A percentile compares a stretch with the other conserved stretches of the same genome.
phyloP scores from a whole-genome alignment of 768 basidiomycete genomes.

The Macrolepiota dolichaula region DNA sequence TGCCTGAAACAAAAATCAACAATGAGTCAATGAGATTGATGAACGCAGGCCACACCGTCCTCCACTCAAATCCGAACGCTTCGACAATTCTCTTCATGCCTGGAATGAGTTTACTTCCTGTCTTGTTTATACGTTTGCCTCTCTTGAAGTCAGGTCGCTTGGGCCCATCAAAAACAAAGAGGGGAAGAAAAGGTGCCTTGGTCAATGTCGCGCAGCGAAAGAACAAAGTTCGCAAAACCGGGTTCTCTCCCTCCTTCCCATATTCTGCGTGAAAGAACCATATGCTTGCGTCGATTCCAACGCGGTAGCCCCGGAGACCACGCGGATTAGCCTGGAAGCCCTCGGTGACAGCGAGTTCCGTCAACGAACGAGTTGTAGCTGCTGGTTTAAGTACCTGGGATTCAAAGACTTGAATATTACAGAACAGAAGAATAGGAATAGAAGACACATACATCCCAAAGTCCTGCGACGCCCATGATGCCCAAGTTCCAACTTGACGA shows the following conservation, averaged over 20 bases:
- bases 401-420: constrained; percentile 3
- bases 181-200: constrained; percentile 74
- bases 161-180: constrained; percentile 93
- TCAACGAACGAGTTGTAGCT: constrained; percentile 68
- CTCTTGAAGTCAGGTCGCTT: constrained; percentile 80
- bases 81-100: constrained; percentile 79
- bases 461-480: constrained; percentile 45
- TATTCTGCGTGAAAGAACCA: constrained; percentile 82
- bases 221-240: constrained; percentile 77
- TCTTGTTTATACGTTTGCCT: constrained; percentile 65
- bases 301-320: constrained; percentile 66
- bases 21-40: background rate
- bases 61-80: constrained; percentile 79
- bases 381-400: constrained; percentile 67
- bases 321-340: constrained; percentile 69
- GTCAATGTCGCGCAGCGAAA: constrained; percentile 82
- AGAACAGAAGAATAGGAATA: background rate
- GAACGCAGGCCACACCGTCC: constrained; percentile 39
- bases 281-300: constrained; percentile 87
- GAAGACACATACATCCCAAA: constrained; percentile 42
- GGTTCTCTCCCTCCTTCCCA: constrained; percentile 80
- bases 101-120: constrained; percentile 60
- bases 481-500: background rate
- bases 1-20: constrained; percentile 47
- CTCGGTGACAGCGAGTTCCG: constrained; percentile 69